Evolutionary conservation across 2,329 filamentous ascomycete genomes (phyloP), one percentile per base, ranked within the genome.

Genomic region (Cercospora canescens): DNA sequence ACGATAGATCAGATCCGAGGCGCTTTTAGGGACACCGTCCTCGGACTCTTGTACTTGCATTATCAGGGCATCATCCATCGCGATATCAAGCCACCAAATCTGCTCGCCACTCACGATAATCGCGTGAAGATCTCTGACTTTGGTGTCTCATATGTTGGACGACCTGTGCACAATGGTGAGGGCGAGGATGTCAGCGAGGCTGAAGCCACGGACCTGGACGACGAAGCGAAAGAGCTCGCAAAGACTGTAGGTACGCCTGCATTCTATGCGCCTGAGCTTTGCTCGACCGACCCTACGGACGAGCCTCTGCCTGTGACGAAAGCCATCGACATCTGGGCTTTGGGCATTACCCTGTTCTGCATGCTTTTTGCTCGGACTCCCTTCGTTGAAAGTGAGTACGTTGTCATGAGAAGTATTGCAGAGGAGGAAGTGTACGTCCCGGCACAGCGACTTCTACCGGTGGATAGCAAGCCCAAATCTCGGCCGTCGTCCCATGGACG

Each of bases 61-160:
- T 83, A 81, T 66, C 82, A 85, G 69, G 80, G 81, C n/a, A 81
- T 84, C 69, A 80, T 83, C 14, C 82, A 84, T 67, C 80, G 82
- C 50, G 82, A 84, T 69, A 84, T 84, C 76, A 84, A 84, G 70
- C 83, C 83, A 18, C 94, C 94, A 39, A 98, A 98, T 76, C 85
- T 99, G 6, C 84, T 99, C 6, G 93, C 94, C 83, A 96, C 93
- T 59, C 89, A 83, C 72, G 90, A 93, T 69, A 89, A 94, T 72
- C 89, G 90, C 14, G 92, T 97, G 75, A 99, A 99, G 83, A 99
- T 99, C 67, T 98, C 95, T 5, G 95, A 99, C 76, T 99, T 99
- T 81, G 95, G 95, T 34, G 95, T 99, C 1, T 99, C 95, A 1
- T 99, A 98, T 78, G 92, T 99, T 69, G 95, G 95, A 30, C 89